phyloP scores from a whole-genome alignment of 371 early-diverging fungal genomes.

The Syncephalastrum sp. region DNA sequence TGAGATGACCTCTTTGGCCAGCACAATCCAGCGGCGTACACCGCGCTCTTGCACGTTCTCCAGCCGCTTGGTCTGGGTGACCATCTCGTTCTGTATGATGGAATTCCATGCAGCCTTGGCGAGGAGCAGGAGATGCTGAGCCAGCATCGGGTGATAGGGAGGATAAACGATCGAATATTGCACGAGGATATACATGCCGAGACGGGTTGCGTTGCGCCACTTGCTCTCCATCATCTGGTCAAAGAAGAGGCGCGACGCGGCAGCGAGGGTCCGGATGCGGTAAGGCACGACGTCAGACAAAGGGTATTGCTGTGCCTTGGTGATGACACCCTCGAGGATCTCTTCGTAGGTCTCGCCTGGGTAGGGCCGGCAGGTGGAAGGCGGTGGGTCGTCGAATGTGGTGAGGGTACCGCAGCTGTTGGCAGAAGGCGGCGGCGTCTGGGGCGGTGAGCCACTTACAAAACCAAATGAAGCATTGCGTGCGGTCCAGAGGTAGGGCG shows the following conservation, averaged over 20 bases:
- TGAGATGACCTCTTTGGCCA: slow-evolving; percentile 33
- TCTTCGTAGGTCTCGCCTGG: slow-evolving; percentile 27
- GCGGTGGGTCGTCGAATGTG: slow-evolving; percentile 36
- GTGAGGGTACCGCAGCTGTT: slow-evolving; percentile 11
- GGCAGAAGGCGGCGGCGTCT: slow-evolving; percentile 2
- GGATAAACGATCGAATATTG: slow-evolving; percentile 71
- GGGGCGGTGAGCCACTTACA: slow-evolving; percentile 5
- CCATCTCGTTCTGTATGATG: slow-evolving; percentile 32
- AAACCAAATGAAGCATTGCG: slow-evolving; percentile 17
- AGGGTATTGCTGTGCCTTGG: slow-evolving; percentile 20
- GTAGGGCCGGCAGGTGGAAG: slow-evolving; percentile 22
- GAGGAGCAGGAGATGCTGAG: slow-evolving; percentile 59
- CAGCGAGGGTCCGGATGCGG: slow-evolving; percentile 29
- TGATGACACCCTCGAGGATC: slow-evolving; percentile 22
- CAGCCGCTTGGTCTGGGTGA: slow-evolving; percentile 14
- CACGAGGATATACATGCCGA: slow-evolving; percentile 62
- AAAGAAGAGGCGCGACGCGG: slow-evolving; percentile 31
- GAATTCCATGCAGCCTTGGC: slow-evolving; percentile 71
- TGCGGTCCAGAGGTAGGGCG: slow-evolving; percentile 34
- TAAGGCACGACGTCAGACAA: slow-evolving; percentile 24
- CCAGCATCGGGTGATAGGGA: slow-evolving; percentile 71
- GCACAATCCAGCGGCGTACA: slow-evolving; percentile 42
- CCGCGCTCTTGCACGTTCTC: slow-evolving; percentile 40
- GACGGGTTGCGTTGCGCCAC: slow-evolving; percentile 53
- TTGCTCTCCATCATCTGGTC: slow-evolving; percentile 39